These are phyloP conservation scores for Halophytophthora batemanensis DNA, from an alignment of 352 stramenopile species.

Conservation along the genomic window DNA sequence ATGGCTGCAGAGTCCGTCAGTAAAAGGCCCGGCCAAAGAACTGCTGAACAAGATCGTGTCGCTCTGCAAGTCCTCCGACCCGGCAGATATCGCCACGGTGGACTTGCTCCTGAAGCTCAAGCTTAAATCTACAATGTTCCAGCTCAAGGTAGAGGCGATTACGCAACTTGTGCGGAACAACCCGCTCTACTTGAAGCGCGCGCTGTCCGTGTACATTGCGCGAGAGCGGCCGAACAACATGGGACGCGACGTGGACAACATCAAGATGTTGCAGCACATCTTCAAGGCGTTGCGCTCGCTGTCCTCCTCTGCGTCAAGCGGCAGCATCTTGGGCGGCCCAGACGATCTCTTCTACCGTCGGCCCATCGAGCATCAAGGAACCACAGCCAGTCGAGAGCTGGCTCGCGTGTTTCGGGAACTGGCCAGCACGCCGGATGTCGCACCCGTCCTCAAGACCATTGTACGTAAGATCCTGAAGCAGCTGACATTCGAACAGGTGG, in stretches of 20 bases:
- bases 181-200: slow-evolving; percentile 62
- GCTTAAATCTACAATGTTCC: slow-evolving; percentile 87
- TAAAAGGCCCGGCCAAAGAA: slow-evolving; percentile 69
- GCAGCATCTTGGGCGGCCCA: slow-evolving; percentile 24
- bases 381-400: slow-evolving; percentile 64
- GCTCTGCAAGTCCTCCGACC: slow-evolving; percentile 58
- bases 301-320: slow-evolving; percentile 12
- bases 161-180: slow-evolving; percentile 76
- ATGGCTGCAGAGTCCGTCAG: slow-evolving; percentile 78
- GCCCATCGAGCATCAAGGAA: slow-evolving; percentile 50
- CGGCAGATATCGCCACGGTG: slow-evolving; percentile 55
- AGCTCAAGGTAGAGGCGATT: slow-evolving; percentile 83
- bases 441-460: slow-evolving; percentile 80
- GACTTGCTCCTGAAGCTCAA: slow-evolving; percentile 81
- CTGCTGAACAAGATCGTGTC: slow-evolving; percentile 73
- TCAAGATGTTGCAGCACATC: slow-evolving; percentile 89
- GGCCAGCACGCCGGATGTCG: slow-evolving; percentile 66
- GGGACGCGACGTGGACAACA: slow-evolving; percentile 85
- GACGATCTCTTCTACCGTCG: slow-evolving; percentile 66
- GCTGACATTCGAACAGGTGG: slow-evolving; percentile 76
- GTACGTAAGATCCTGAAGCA: slow-evolving; percentile 85
- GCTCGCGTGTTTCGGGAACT: slow-evolving; percentile 80
- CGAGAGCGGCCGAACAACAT: slow-evolving; percentile 81
- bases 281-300: slow-evolving; percentile 58
- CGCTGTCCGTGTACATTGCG: slow-evolving; percentile 66